Conservation (phyloP, 352 stramenopile genomes). For the Phytophthora ohioensis region DNA sequence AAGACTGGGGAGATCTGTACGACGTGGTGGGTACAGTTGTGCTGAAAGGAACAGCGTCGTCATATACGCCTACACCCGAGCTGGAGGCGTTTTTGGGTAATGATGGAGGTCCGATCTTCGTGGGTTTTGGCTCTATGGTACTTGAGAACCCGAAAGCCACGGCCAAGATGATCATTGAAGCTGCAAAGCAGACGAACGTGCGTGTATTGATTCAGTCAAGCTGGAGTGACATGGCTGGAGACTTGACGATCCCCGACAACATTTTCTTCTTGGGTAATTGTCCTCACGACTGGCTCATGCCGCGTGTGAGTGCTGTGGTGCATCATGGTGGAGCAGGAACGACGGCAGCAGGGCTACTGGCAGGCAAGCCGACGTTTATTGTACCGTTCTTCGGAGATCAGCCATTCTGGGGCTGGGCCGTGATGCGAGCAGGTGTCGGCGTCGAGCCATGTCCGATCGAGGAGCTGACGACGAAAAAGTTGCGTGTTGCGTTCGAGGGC, state of each 20-base stretch:
- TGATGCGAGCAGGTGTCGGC: constrained; percentile 80
- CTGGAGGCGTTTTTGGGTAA: constrained; percentile 42
- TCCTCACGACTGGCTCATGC: constrained; percentile 93
- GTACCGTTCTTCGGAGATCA: constrained; percentile 96
- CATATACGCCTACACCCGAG: constrained; percentile 34
- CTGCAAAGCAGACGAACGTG: constrained; percentile 53
- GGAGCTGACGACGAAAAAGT: constrained; percentile 76
- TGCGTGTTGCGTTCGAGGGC: constrained; percentile 72
- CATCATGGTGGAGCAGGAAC: constrained; percentile 87
- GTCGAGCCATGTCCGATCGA: constrained; percentile 83
- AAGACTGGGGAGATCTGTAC: constrained; percentile 65
- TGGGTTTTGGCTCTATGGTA: constrained; percentile 95
- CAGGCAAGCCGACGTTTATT: constrained; percentile 93
- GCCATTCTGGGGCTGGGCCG: constrained; percentile 92
- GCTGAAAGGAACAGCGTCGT: constrained; percentile 42
- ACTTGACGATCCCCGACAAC: constrained; percentile 49
- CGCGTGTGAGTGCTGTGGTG: constrained; percentile 86
- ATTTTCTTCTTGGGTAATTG: constrained; percentile 72
- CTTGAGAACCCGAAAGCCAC: constrained; percentile 79
- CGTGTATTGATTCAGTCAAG: constrained; percentile 91
- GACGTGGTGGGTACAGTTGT: constrained; percentile 58
- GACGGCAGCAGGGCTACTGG: constrained; percentile 87
- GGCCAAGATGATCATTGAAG: constrained; percentile 48
- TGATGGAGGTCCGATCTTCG: constrained; percentile 85
- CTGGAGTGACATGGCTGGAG: constrained; percentile 79